These are phyloP conservation scores for Starmerella bombi DNA, from an alignment of 805 yeast genomes.

Conservation along the genomic window DNA sequence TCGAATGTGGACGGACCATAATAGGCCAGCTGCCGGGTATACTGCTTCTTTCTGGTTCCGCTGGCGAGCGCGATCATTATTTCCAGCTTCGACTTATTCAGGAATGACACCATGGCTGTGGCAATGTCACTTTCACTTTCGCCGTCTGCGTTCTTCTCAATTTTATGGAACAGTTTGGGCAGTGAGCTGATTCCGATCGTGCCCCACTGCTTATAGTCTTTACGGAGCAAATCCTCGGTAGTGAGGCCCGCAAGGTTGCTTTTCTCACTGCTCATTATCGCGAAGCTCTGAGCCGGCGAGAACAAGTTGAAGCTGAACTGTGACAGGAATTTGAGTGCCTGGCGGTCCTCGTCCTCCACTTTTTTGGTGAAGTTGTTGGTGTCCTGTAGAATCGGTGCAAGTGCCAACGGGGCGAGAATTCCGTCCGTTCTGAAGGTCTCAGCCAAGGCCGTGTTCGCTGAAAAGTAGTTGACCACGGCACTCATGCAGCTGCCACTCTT, in stretches of 20 bases:
- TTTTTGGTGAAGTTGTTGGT: slow-evolving; percentile 54
- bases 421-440: slow-evolving; percentile 18
- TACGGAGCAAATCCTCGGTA: slow-evolving; percentile 49
- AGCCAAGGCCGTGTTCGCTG: neutral
- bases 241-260: slow-evolving; percentile 49
- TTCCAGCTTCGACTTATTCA: slow-evolving; percentile 29
- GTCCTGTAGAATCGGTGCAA: slow-evolving; percentile 65
- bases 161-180: slow-evolving; percentile 49
- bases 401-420: slow-evolving; percentile 36
- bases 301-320: slow-evolving; percentile 3
- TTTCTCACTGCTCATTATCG: slow-evolving; percentile 33
- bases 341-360: slow-evolving; percentile 43
- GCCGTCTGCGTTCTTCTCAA: slow-evolving; percentile 25
- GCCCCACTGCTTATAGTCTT: slow-evolving; percentile 72
- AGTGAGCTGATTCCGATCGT: slow-evolving; percentile 66
- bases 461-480: slow-evolving; percentile 37
- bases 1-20: slow-evolving; percentile 24
- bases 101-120: slow-evolving; percentile 25
- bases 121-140: slow-evolving; percentile 24
- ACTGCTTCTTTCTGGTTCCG: slow-evolving; percentile 18
- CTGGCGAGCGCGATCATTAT: slow-evolving; percentile 39
- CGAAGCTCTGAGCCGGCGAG: slow-evolving; percentile 7
- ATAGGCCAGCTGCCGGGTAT: slow-evolving; percentile 35
- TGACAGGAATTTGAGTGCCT: slow-evolving; percentile 9
- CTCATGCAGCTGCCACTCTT: slow-evolving; percentile 70